These are phyloP conservation scores for Malus hybrid DNA, from an alignment of 331 rosid genomes.

Conservation along the genomic window DNA sequence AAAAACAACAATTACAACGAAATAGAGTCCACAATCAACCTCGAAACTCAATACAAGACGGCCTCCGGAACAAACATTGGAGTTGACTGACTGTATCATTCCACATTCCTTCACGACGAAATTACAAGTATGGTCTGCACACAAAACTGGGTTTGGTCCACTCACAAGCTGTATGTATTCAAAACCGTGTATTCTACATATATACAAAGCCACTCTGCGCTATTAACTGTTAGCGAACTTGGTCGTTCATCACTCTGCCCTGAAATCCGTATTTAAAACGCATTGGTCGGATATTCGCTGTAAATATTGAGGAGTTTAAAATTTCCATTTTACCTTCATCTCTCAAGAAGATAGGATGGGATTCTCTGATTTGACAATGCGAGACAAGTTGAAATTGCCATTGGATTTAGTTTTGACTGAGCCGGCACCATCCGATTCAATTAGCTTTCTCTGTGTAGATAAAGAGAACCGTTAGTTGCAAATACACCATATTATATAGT, in stretches of 20 bases:
- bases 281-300: neutral
- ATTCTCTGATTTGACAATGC: slow-evolving; percentile 39
- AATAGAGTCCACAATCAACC: slow-evolving; percentile 14
- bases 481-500: neutral
- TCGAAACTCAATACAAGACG: slow-evolving; percentile 35
- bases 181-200: neutral
- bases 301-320: neutral
- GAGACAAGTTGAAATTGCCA: slow-evolving; percentile 13
- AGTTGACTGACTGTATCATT: slow-evolving; percentile 16
- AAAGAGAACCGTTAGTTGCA: neutral
- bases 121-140: slow-evolving; percentile 6
- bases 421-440: slow-evolving; percentile 43
- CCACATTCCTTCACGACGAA: slow-evolving; percentile 18
- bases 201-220: slow-evolving; percentile 3
- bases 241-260: neutral
- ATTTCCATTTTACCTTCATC: slow-evolving; percentile 11
- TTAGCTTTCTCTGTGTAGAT: slow-evolving; percentile 48
- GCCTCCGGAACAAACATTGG: slow-evolving; percentile 37
- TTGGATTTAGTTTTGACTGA: slow-evolving; percentile 31
- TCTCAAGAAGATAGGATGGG: slow-evolving; percentile 55
- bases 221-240: neutral
- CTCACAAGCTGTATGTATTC: neutral
- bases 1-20: neutral
- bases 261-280: neutral
- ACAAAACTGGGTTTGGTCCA: slow-evolving; percentile 17